These are phyloP conservation scores for Penicillium sp. DNA, from an alignment of 2,329 filamentous ascomycete species.

Conservation along the genomic window DNA sequence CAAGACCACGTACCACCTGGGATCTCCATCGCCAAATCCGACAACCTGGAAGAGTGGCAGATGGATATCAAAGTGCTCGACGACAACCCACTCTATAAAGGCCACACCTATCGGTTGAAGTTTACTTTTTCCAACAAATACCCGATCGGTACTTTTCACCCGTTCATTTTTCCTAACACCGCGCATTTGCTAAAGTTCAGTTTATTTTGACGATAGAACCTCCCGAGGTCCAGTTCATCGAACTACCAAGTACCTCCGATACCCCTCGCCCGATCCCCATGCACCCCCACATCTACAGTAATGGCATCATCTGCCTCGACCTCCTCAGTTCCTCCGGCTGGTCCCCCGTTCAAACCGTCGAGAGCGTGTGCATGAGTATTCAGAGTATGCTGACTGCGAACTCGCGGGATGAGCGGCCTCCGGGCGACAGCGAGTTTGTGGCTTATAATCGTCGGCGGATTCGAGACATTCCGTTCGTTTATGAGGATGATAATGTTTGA, in stretches of 20 bases:
- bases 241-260: constrained; percentile 50
- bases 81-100: constrained; percentile 81
- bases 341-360: constrained; percentile 96
- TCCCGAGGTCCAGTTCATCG: constrained; percentile 88
- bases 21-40: constrained; percentile 78
- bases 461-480: constrained; percentile 88
- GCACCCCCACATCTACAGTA: constrained; percentile 97
- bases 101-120: constrained; percentile 79
- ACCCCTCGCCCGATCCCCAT: constrained; percentile 72
- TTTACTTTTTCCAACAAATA: constrained; percentile 84
- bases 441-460: constrained; percentile 76
- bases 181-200: background rate
- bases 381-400: constrained; percentile 99
- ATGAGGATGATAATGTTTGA: constrained; percentile 83
- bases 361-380: constrained; percentile 94
- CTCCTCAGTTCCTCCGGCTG: constrained; percentile 85
- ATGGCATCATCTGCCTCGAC: constrained; percentile 97
- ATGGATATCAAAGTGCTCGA: constrained; percentile 93
- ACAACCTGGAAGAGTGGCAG: constrained; percentile 85
- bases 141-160: constrained; percentile 75
- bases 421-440: constrained; percentile 89
- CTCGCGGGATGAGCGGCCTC: constrained; percentile 84
- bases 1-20: constrained; percentile 63
- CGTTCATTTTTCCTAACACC: background rate
- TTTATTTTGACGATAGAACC: constrained; percentile 64